Conservation (phyloP, 1,284 basidiomycete species). For the Rhodotorula sp. region DNA sequence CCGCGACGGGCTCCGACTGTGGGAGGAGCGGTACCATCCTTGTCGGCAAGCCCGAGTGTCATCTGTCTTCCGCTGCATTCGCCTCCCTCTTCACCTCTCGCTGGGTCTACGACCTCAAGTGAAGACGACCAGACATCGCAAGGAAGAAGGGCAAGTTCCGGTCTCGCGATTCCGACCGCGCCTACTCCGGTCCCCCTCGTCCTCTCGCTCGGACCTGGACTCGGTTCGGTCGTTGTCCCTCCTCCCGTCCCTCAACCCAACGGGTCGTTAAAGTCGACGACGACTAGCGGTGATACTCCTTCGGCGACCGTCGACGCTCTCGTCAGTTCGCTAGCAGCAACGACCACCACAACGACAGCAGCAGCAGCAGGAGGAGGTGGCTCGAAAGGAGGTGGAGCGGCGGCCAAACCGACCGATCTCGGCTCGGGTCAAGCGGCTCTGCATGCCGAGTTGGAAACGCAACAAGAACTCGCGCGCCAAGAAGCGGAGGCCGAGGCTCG, state of each 20-base stretch:
- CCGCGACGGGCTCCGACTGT: not conserved
- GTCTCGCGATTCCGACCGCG: constrained; percentile 6
- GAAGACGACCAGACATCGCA: no score
- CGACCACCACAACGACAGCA: not conserved
- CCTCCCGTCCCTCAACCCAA: not conserved
- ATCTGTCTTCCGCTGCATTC: constrained; percentile 27
- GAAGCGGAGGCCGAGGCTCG: not conserved
- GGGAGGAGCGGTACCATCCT: not conserved
- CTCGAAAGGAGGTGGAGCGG: not conserved
- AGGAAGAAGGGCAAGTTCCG: not conserved
- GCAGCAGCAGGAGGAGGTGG: not conserved
- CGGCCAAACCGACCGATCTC: not conserved
- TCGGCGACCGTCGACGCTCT: constrained; percentile 26
- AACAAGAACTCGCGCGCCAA: not conserved
- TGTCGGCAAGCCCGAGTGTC: constrained; percentile 7
- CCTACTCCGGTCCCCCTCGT: not conserved
- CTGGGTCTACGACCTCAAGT: not conserved
- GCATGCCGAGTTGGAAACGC: not conserved
- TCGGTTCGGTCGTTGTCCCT: not conserved
- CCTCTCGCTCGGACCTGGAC: not conserved
- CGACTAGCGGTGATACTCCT: not conserved
- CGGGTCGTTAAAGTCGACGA: not conserved
- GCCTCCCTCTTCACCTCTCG: not conserved
- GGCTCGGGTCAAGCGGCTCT: not conserved
- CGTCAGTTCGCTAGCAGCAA: constrained; percentile 18